Percentiles rank a stretch among this genome's conserved stretches.
Evolutionary conservation across 106 monocot genomes (phyloP).

Genomic region (Apostasia ramifera): DNA sequence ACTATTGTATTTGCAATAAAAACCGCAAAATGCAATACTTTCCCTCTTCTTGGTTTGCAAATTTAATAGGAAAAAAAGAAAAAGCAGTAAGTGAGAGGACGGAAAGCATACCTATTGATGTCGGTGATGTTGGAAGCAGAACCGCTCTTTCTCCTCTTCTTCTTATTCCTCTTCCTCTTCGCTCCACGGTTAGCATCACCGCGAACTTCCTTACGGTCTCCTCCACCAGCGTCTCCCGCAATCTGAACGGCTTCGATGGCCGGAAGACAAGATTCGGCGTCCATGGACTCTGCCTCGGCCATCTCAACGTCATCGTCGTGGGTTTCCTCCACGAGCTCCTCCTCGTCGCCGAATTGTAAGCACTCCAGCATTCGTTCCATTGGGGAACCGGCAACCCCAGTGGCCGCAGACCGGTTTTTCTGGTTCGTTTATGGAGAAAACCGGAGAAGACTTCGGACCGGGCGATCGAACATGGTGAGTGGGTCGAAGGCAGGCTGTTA

Average conservation of each 20-base stretch:
- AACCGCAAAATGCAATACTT: no score
- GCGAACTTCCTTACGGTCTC: background rate
- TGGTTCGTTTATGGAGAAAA: no score
- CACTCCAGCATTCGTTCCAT: background rate
- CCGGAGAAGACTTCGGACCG: no score
- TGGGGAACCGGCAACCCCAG: background rate
- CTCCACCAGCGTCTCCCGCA: background rate
- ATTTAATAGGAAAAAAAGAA: no score
- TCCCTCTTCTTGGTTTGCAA: no score
- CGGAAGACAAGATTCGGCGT: background rate
- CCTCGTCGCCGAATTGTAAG: background rate
- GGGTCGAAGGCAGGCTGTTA: no score
- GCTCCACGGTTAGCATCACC: background rate
- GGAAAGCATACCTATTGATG: slow-evolving; percentile 38
- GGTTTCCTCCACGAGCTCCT: slow-evolving; percentile 11
- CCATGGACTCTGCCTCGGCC: slow-evolving; percentile 10
- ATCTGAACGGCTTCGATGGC: background rate
- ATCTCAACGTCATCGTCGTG: slow-evolving; percentile 20
- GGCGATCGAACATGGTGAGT: no score
- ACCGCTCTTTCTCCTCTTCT: slow-evolving; percentile 25
- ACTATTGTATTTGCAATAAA: no score
- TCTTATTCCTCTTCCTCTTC: slow-evolving; percentile 34
- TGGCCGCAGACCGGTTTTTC: background rate
- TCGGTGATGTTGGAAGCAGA: slow-evolving; percentile 31
- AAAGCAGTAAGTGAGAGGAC: no score